Evolutionary conservation across 495 filamentous ascomycete genomes (phyloP).

Genomic region (Polyplosphaeria fusca): DNA sequence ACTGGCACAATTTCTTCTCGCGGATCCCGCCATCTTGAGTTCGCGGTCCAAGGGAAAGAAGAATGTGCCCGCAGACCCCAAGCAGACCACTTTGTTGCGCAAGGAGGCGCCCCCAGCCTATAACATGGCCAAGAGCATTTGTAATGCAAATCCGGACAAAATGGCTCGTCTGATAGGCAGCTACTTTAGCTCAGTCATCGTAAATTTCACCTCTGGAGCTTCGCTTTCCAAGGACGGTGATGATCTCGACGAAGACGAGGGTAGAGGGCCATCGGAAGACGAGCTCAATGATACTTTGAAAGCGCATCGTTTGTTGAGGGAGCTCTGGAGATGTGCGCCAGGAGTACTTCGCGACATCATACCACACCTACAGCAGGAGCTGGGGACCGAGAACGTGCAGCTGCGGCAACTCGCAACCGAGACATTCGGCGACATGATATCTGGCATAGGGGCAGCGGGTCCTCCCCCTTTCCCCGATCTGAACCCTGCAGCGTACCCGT

Average conservation of each 20-base stretch:
- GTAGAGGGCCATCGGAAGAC: slow-evolving; percentile 65
- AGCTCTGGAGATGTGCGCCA: slow-evolving; percentile 91
- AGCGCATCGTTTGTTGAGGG: slow-evolving; percentile 81
- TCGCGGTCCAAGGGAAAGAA: slow-evolving; percentile 53
- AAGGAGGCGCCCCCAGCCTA: slow-evolving; percentile 90
- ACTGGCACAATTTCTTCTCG: slow-evolving; percentile 89
- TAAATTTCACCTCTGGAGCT: slow-evolving; percentile 65
- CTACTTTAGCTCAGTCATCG: slow-evolving; percentile 95
- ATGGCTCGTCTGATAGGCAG: slow-evolving; percentile 92
- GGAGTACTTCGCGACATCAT: slow-evolving; percentile 88
- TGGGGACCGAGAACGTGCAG: slow-evolving; percentile 83
- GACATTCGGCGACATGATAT: slow-evolving; percentile 88
- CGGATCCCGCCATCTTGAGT: slow-evolving; percentile 59
- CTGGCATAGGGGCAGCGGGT: slow-evolving; percentile 86
- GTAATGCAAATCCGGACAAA: slow-evolving; percentile 82
- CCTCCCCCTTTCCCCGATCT: slow-evolving; percentile 68
- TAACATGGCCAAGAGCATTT: slow-evolving; percentile 92
- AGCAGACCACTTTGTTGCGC: slow-evolving; percentile 72
- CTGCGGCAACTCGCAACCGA: slow-evolving; percentile 84
- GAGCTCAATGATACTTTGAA: slow-evolving; percentile 85
- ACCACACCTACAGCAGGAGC: slow-evolving; percentile 87
- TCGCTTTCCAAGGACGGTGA: slow-evolving; percentile 48
- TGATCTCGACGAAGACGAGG: slow-evolving; percentile 66
- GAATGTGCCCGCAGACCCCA: slow-evolving; percentile 59
- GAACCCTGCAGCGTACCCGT: slow-evolving; percentile 78